phyloP scores from a whole-genome alignment of 768 basidiomycete genomes.

The Lentinula sp. region DNA sequence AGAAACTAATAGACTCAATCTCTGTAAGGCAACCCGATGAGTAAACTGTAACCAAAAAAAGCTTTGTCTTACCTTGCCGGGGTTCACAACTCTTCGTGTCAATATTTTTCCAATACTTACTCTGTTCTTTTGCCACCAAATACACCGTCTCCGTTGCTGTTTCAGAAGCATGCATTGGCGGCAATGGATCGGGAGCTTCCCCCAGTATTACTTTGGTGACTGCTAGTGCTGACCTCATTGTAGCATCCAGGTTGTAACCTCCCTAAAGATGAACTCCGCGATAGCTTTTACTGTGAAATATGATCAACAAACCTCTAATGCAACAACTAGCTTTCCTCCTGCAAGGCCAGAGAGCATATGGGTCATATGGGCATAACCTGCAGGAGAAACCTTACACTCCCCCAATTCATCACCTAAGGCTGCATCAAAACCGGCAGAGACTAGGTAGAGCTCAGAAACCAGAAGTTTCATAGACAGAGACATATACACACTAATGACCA shows the following conservation, averaged over 20 bases:
- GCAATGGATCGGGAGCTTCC: conserved; percentile 72
- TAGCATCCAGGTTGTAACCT: conserved; percentile 89
- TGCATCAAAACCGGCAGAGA: conserved; percentile 97
- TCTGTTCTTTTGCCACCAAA: conserved; percentile 83
- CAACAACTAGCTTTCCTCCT: conserved; percentile 83
- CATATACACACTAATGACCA: conserved; percentile 79
- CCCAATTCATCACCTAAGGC: conserved; percentile 91
- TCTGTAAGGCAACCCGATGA: conserved; percentile 29
- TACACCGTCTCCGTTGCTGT: conserved; percentile 85
- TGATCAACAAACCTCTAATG: conserved; percentile 70
- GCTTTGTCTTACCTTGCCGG: conserved; percentile 49
- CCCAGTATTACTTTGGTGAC: conserved; percentile 88
- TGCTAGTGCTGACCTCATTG: conserved; percentile 81
- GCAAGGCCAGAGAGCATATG: conserved; percentile 92
- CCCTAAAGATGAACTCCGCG: conserved; percentile 48
- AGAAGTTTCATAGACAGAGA: not conserved
- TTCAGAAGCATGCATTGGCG: conserved; percentile 69
- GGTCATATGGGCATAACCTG: conserved; percentile 97
- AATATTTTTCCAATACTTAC: conserved; percentile 86
- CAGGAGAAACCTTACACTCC: conserved; percentile 84
- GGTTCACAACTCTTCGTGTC: conserved; percentile 81
- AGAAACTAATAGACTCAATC: conserved; percentile 53
- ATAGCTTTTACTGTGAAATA: not conserved
- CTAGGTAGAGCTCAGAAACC: conserved; percentile 30
- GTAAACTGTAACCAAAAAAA: not conserved